Base-by-base conservation (phyloP, 1,139 yeast genomes). In the Pichia sorboxylosa region DNA sequence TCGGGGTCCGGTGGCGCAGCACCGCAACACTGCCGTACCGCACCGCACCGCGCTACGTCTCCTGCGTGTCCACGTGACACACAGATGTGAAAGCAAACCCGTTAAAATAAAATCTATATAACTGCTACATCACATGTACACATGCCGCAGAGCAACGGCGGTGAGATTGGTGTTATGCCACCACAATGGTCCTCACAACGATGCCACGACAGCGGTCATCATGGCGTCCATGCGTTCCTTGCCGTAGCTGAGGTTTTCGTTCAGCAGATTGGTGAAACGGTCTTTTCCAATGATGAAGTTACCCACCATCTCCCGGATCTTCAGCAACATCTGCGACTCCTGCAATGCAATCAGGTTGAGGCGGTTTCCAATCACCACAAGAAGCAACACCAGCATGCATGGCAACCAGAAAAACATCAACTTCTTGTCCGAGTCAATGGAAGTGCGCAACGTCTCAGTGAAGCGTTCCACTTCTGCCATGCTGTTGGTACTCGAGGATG, bases 341-440 rank as follows among this genome's bases (percentile, higher is more conserved):
- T 48, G 41, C n/a, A 49, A 32, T 7, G 53, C 42, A 16, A 49
- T 34, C 19, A 58, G 64, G 4, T 82, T 81, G 49, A 74, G 63
- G 23, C 65, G 63, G 37, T 39, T 48, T 17, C 52, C 53, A 17
- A 66, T 58, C 19, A 75, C 56, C 28, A 73, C 56, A 49, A 73
- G 65, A 31, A 71, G 56, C 1, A 78, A 65, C 2, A 73, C 44
- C 7, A 79, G 48, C 54, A 80, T 61, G 23, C 75, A 62, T 21
- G 92, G 92, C 39, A 80, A 57, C 97, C 97, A 85, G 66, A 85
- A 85, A 51, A 84, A 81, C 37, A 84, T 60, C 46, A 85, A 63
- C 84, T 84, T 80, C 48, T 75, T 80, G 54, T 85, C 97, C 48
- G 84, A 80, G 46, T 73, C 22, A 4, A 39, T 28, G 1, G 40